phyloP scores from a whole-genome alignment of 768 basidiomycete species.

The Calocybe gangraenosa region DNA sequence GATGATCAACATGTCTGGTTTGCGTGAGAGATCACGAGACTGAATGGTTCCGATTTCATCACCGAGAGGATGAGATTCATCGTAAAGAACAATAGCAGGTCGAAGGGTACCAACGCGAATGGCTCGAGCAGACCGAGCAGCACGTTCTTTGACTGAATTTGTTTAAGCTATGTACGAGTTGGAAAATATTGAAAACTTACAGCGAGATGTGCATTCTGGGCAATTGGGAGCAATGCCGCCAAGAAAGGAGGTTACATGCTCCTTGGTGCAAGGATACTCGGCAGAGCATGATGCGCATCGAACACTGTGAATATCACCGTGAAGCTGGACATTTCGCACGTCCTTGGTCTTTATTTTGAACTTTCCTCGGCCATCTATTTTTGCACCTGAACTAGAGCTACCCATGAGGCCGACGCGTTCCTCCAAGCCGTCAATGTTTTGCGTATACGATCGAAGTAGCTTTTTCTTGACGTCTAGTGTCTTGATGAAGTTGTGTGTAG shows the following conservation, averaged over 20 bases:
- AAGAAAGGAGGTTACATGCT: constrained; percentile 60
- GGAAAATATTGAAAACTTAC: constrained; percentile 44
- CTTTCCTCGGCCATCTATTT: constrained; percentile 60
- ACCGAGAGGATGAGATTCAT: constrained; percentile 88
- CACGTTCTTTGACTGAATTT: constrained; percentile 59
- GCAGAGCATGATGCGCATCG: constrained; percentile 84
- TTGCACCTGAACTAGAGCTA: constrained; percentile 52
- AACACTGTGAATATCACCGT: constrained; percentile 91
- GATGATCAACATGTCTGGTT: constrained; percentile 90
- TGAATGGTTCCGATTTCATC: constrained; percentile 89
- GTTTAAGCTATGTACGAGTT: constrained; percentile 6
- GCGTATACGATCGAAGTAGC: constrained; percentile 88
- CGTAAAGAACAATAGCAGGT: constrained; percentile 92
- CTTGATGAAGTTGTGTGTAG: constrained; percentile 87
- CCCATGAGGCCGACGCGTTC: constrained; percentile 72
- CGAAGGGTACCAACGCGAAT: constrained; percentile 82
- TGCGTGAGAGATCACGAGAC: constrained; percentile 65
- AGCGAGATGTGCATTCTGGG: constrained; percentile 77
- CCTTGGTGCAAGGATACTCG: constrained; percentile 64
- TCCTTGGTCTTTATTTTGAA: constrained; percentile 62
- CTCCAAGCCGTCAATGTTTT: constrained; percentile 97
- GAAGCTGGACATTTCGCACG: constrained; percentile 87
- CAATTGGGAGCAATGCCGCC: constrained; percentile 78
- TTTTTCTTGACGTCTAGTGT: constrained; percentile 80
- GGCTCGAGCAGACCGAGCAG: constrained; percentile 79